These are phyloP conservation scores for Termitomyces sp. DNA, from an alignment of 768 basidiomycete genomes.

Conservation along the genomic window DNA sequence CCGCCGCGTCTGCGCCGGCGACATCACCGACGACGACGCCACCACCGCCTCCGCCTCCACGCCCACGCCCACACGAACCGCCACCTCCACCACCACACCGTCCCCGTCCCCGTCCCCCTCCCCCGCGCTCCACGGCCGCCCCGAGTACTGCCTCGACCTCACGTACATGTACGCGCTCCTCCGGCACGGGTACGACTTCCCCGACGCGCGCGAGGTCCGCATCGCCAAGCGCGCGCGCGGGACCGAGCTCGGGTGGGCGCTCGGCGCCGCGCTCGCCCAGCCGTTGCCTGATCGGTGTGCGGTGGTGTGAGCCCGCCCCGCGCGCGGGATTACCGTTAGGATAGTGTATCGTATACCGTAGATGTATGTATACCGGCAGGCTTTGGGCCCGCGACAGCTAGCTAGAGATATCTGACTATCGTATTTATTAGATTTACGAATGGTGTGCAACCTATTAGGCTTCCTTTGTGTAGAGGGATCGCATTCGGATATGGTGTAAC, in stretches of 20 bases:
- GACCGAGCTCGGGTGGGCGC: conserved; percentile 92
- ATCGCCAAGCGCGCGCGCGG: conserved; percentile 85
- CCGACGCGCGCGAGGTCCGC: conserved; percentile 55
- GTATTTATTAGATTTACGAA: too few species aligned
- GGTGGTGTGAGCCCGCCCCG: too few species aligned
- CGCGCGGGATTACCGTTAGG: neutral
- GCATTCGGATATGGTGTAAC: conserved; percentile 47
- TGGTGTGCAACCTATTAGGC: too few species aligned
- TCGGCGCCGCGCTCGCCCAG: conserved; percentile 75
- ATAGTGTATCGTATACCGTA: neutral
- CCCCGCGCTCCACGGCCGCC: conserved; percentile 36
- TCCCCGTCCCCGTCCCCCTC: conserved; percentile 50
- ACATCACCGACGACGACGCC: neutral
- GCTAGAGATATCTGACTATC: neutral
- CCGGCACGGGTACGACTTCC: conserved; percentile 87
- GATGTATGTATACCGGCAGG: neutral
- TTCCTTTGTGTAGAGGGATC: neutral
- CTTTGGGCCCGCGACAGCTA: too few species aligned
- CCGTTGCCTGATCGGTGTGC: conserved; percentile 40
- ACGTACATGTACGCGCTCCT: conserved; percentile 93
- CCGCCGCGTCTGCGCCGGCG: conserved; percentile 53
- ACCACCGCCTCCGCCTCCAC: too few species aligned
- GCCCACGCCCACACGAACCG: too few species aligned
- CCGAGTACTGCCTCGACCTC: conserved; percentile 94
- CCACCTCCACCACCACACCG: too few species aligned